Evolutionary conservation across 2,329 filamentous ascomycete genomes (phyloP).

Genomic region (Pseudogymnoascus sp.): DNA sequence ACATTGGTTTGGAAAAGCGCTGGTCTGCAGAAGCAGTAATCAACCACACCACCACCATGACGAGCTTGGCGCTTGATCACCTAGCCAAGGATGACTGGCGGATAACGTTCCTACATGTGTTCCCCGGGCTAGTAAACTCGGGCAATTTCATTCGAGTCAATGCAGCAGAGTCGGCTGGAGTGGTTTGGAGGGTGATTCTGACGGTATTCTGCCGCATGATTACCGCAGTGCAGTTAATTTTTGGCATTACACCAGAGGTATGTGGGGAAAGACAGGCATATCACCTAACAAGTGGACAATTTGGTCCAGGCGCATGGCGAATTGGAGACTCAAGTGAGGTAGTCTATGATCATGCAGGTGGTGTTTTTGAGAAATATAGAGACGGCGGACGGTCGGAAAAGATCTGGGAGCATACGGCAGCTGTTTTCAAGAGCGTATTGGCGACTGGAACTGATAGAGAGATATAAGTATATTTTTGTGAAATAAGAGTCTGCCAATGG

Average conservation of each 20-base stretch:
- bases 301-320: slow-evolving; percentile 9
- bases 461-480: no score
- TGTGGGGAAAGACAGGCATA: not conserved
- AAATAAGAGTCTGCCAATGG: no score
- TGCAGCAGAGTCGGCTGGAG: not conserved
- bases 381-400: slow-evolving; percentile 11
- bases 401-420: slow-evolving; percentile 13
- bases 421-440: not conserved
- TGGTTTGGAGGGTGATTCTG: not conserved
- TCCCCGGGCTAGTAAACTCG: slow-evolving; percentile 33
- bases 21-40: slow-evolving; percentile 33
- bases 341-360: not conserved
- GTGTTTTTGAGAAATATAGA: slow-evolving; percentile 10
- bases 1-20: slow-evolving; percentile 28
- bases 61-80: slow-evolving; percentile 42
- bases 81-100: slow-evolving; percentile 38
- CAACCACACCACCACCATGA: slow-evolving; percentile 42
- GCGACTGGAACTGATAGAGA: not conserved
- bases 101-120: slow-evolving; percentile 34
- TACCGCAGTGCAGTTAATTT: not conserved
- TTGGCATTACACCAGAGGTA: not conserved
- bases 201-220: not conserved
- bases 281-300: slow-evolving; percentile 6
- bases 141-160: slow-evolving; percentile 8
- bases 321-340: slow-evolving; percentile 9